Evolutionary conservation across 345 rosid genomes (phyloP).

Genomic region (Aquilaria sinensis): DNA sequence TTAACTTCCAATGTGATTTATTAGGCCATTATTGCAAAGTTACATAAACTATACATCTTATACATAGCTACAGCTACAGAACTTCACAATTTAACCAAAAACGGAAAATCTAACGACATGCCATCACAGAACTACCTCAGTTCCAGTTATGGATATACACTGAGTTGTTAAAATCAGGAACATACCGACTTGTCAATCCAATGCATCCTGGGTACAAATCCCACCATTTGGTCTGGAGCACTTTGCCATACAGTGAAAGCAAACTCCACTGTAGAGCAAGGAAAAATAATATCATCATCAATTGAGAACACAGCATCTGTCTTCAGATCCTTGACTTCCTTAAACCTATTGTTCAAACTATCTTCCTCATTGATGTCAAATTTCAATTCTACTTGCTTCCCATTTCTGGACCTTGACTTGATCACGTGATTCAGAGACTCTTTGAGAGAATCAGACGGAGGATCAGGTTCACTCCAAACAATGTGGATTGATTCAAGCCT

Average conservation of each 20-base stretch:
- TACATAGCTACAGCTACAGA: no score
- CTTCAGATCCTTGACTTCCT: conserved; percentile 14
- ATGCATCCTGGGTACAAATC: conserved; percentile 26
- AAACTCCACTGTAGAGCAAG: conserved; percentile 22
- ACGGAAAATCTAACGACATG: no score
- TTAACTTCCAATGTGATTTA: no score
- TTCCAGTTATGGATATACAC: no score
- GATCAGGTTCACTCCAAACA: conserved; percentile 18
- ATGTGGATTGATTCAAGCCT: conserved; percentile 11
- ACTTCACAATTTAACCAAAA: no score
- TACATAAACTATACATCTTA: no score
- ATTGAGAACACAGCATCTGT: conserved; percentile 29
- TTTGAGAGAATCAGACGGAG: conserved; percentile 11
- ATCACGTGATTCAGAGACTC: conserved; percentile 9
- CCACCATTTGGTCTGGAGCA: conserved; percentile 26
- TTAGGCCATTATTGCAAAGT: no score
- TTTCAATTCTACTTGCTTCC: conserved; percentile 1
- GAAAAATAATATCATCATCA: conserved; percentile 24
- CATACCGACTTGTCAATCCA: conserved; percentile 19
- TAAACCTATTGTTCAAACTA: conserved; percentile 17
- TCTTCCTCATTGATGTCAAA: conserved; percentile 11
- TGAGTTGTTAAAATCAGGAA: no score
- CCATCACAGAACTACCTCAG: no score
- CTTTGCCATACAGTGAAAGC: conserved; percentile 24
- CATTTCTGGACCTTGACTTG: conserved; percentile 7